Base-by-base conservation (phyloP, 805 yeast species). In the Barnettozyma wickerhamii region DNA sequence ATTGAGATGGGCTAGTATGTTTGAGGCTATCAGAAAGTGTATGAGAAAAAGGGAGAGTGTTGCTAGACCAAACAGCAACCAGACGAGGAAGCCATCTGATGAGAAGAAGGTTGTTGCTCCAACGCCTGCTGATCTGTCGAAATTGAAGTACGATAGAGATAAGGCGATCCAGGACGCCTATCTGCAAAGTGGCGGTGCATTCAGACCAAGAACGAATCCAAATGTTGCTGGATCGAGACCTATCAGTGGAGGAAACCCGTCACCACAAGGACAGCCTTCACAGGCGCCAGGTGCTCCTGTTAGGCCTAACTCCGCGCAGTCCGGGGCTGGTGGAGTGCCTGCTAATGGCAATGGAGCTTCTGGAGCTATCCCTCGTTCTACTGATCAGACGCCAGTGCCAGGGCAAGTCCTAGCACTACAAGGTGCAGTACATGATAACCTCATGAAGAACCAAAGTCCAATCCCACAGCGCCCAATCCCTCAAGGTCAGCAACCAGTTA, bases 1-100 rank as follows among this genome's bases (percentile, higher is more conserved):
- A 40, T 68, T 91, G 44, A 75, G 98, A 49, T 93, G 97, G 97
- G 96, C 96, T 0, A 84, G 95, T 40, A 84, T 93, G 87, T 87
- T 93, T 67, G 99, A 93, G 58, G 96, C 95, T 1, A 82, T 93
- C 66, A 72, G 96, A 43, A 89, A 89, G 63, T 71, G 84, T 50
- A 87, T 90, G 82, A 79, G 87, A 51, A 90, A 90, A 59, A 72
- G 98, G 33, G 99, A 93, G 60, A 78, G 72, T 51, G 77, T 79
- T 4, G 81, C 84, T 15, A 73, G 75, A 47, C 85, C 84, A 15
- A 72, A 71, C 37, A 68, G 68, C 45, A 56, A 65, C 49, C 68
- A 68, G 56, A 65, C 64, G 47, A 70, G 65, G 40, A 69, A 47
- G 50, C 59, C 60, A 7, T 52, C 56, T 21, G 75, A 69, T 42